Percentiles rank a stretch among this genome's conserved stretches.
Conservation (phyloP, 257 asterid species). For the Plantago ovata region DNA sequence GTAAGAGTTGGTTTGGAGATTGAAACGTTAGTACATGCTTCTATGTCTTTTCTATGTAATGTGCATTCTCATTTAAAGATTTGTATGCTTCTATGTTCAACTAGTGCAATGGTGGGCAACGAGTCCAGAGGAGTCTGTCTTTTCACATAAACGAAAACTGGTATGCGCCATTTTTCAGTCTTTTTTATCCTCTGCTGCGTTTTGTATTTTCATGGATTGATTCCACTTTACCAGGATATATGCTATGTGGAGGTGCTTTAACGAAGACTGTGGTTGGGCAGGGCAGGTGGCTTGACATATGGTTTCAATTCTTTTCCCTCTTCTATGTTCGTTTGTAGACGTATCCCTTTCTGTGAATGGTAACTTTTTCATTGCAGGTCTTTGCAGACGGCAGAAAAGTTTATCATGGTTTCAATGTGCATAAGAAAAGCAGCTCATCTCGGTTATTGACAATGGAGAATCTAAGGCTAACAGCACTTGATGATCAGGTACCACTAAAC, state of each 20-base stretch:
- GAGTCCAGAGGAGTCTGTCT: conserved; percentile 40
- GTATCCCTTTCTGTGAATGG: conserved; percentile 18
- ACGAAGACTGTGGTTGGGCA: conserved; percentile 57
- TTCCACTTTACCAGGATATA: conserved; percentile 36
- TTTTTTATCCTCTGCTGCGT: conserved; percentile 1
- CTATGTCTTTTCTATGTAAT: not conserved
- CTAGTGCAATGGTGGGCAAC: conserved; percentile 54
- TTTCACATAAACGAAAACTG: conserved; percentile 48
- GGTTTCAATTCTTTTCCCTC: conserved; percentile 21
- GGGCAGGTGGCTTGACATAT: conserved; percentile 49
- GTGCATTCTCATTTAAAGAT: conserved; percentile 4
- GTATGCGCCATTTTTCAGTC: conserved; percentile 28
- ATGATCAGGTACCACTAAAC: conserved; percentile 37
- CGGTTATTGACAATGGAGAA: conserved; percentile 30
- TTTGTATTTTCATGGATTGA: not conserved
- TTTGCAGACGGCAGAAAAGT: conserved; percentile 30
- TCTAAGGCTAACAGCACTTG: conserved; percentile 38
- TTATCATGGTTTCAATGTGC: conserved; percentile 16
- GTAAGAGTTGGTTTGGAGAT: no score
- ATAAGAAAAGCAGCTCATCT: conserved; percentile 21
- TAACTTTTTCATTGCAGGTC: conserved; percentile 37
- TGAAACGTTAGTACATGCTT: not conserved
- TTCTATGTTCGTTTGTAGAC: conserved; percentile 15
- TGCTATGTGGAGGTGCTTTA: conserved; percentile 67
- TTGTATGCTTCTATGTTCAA: conserved; percentile 20